Evolutionary conservation across 2,329 filamentous ascomycete species (phyloP), one percentile per base, ranked within the genome.

Genomic region (Aspergillus pseudoviridinutans): DNA sequence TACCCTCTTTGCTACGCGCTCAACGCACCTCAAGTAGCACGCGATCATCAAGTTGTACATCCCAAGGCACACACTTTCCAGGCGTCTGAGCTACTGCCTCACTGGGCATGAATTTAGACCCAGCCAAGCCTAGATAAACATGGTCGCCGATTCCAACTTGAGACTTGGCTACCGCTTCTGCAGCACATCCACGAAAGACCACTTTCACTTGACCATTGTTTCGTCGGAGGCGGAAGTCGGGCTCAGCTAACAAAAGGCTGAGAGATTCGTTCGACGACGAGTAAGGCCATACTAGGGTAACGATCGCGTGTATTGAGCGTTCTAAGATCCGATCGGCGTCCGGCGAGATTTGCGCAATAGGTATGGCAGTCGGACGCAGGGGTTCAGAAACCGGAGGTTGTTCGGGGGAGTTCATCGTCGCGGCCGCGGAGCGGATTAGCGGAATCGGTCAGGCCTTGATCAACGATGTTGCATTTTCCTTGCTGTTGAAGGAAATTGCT

Each of bases 241-340:
- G 86, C 67, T 97, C 92, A 49, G 90, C 90, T 35, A 97, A 83
- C 22, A 95, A 83, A 52, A 97, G 87, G 27, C 91, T 88, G 64
- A 92, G 83, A 42, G 86, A 86, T 54, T 83, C 84, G 29, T 84
- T 88, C 27, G 91, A 85, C 24, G 88, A 89, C 62, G 90, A 96
- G 74, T 91, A 97, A 0, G 93, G 93, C 92, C 93, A 97, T 57
- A 91, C 87, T 38, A 97, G 85, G 8, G 91, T 93, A 24, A 97
- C 85, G 17, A 89, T 80, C 42, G 90, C 92, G 57, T 84, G 82
- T 32, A 96, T 66, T 29, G 70, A 73, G 50, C 66, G 66, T 25
- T 66, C 55, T 17, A 64, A 51, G n/a, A 61, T 49, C 28, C 64
- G 25, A 17, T 72, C 65, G 49, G 72, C 58, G 9, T 61, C 61